Evolutionary conservation across 306 rosid species (phyloP).

Genomic region (Lotus japonicus): DNA sequence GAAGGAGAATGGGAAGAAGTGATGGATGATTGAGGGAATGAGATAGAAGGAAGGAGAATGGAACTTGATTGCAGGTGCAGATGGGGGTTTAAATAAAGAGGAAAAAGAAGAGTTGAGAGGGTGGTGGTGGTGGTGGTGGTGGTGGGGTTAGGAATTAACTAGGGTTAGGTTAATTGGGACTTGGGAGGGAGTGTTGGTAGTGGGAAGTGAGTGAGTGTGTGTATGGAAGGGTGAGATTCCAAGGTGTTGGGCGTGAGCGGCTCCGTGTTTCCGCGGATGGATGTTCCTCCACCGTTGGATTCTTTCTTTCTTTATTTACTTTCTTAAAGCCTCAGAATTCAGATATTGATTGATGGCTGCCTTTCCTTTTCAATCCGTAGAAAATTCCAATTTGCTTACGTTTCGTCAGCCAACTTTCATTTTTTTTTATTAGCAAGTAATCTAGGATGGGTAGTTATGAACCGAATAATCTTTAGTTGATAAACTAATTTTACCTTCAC

Average conservation of each 20-base stretch:
- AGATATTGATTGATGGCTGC: conserved; percentile 23
- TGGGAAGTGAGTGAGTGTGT: not conserved
- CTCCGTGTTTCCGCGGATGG: conserved; percentile 99
- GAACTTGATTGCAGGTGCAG: not conserved
- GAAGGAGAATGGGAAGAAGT: not conserved
- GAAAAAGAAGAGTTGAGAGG: not conserved
- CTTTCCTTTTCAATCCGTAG: no score
- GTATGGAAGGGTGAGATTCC: conserved; percentile 64
- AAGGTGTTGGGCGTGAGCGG: conserved; percentile 86
- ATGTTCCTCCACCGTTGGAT: conserved; percentile 90
- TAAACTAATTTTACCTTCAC: no score
- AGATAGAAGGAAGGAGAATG: conserved; percentile 3
- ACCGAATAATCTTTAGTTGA: no score
- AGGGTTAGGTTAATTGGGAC: conserved; percentile 44
- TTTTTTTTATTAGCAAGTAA: no score
- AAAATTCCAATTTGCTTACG: no score
- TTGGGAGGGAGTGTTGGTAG: no score
- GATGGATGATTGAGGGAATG: not conserved
- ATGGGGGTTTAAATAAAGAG: conserved; percentile 36
- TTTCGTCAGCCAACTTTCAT: no score
- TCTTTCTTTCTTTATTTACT: conserved; percentile 9
- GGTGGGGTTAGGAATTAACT: conserved; percentile 25
- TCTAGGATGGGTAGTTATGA: no score
- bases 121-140: no score
- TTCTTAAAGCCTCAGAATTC: not conserved